Conservation (phyloP, 2,329 filamentous ascomycete species). For the Colletotrichum eleusines region DNA sequence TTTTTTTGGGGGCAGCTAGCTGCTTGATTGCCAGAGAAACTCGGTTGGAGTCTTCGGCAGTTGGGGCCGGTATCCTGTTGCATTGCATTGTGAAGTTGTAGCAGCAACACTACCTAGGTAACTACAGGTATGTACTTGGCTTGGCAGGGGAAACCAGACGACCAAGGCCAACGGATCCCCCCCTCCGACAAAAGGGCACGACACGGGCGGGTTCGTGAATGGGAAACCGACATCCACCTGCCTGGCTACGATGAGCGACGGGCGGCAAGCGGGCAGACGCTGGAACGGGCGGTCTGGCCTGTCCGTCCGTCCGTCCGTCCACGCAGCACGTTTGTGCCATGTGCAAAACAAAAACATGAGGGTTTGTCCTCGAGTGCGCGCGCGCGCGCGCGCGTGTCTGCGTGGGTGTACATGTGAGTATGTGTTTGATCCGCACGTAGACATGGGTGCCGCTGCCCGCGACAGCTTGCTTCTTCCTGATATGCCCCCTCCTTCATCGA, state of each 20-base stretch:
- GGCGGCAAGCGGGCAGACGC: not conserved
- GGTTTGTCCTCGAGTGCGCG: constrained; percentile 10
- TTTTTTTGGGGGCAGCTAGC: too few relatives aligned
- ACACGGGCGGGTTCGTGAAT: not conserved
- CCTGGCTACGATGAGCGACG: not conserved
- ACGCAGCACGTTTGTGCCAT: constrained; percentile 12
- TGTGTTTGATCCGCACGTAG: constrained; percentile 12
- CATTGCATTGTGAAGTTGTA: not conserved
- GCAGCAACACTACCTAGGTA: not conserved
- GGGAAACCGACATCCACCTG: not conserved
- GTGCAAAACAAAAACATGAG: constrained; percentile 25
- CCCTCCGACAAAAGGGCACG: too few relatives aligned
- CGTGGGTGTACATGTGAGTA: not conserved
- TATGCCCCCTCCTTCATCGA: not conserved
- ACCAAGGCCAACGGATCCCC: too few relatives aligned
- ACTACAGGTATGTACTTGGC: too few relatives aligned
- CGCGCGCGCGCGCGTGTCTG: not conserved
- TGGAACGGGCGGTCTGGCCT: not conserved
- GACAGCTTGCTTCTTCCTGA: constrained; percentile 15
- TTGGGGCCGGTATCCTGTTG: constrained; percentile 8
- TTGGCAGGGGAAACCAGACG: constrained; percentile 6
- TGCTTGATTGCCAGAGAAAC: not conserved
- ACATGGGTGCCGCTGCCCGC: constrained; percentile 23
- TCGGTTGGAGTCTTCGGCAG: constrained; percentile 5
- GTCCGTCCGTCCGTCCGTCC: constrained; percentile 17